Conservation (phyloP, 495 filamentous ascomycete species). For the Neurospora cerealis region DNA sequence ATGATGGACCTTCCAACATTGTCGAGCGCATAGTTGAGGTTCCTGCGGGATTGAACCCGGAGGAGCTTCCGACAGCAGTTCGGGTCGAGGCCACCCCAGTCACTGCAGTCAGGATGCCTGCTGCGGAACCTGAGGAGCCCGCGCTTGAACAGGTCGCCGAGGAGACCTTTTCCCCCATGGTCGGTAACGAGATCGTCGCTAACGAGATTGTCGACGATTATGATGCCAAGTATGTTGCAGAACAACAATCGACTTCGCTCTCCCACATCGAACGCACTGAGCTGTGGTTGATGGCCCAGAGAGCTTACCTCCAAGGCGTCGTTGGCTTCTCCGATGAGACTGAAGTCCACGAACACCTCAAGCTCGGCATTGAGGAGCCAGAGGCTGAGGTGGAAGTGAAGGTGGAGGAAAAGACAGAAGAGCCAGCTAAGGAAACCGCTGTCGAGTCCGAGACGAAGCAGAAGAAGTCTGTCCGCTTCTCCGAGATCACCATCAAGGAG, state of each 20-base stretch:
- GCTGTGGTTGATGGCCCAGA: conserved; percentile 72
- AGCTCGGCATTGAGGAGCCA: background rate
- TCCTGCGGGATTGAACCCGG: conserved; percentile 31
- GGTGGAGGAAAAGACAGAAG: conserved; percentile 14
- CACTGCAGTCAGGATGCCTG: conserved; percentile 19
- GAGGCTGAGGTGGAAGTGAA: conserved; percentile 5
- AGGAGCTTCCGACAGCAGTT: conserved; percentile 60
- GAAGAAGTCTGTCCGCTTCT: conserved; percentile 74
- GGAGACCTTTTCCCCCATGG: conserved; percentile 26
- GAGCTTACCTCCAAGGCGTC: conserved; percentile 65
- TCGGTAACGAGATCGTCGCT: conserved; percentile 37
- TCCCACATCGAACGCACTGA: conserved; percentile 68
- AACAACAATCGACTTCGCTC: conserved; percentile 53
- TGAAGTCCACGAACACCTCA: conserved; percentile 13
- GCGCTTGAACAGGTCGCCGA: conserved; percentile 8
- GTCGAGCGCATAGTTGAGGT: conserved; percentile 62
- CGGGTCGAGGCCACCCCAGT: conserved; percentile 23
- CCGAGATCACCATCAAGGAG: conserved; percentile 44
- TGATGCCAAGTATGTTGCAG: conserved; percentile 57
- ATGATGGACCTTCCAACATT: conserved; percentile 30
- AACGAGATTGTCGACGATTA: conserved; percentile 53
- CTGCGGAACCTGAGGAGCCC: conserved; percentile 12
- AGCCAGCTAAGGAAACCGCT: conserved; percentile 17
- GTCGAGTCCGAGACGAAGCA: conserved; percentile 28
- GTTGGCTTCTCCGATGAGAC: conserved; percentile 37